Percentiles rank a stretch among this genome's conserved stretches.
phyloP scores from a whole-genome alignment of 2,329 filamentous ascomycete genomes.

The Xylariaceae sp. region DNA sequence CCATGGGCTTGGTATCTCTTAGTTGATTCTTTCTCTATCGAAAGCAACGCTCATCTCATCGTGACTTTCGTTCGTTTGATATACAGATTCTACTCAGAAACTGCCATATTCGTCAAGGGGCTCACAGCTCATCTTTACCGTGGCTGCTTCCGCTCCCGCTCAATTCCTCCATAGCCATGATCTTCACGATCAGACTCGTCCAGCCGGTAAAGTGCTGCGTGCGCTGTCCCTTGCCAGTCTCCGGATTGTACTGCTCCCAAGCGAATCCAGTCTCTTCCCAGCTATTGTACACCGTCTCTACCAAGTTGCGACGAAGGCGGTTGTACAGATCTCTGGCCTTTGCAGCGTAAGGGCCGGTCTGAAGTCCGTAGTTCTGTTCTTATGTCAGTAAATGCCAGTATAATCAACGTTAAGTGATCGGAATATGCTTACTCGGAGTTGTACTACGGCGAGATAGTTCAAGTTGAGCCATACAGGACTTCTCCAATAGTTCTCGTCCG shows the following conservation, averaged over 20 bases:
- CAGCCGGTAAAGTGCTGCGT: slow-evolving; percentile 98
- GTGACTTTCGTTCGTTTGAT: slow-evolving; percentile 5
- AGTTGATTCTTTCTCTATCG: slow-evolving; percentile 1
- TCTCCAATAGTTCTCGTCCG: slow-evolving; percentile 95
- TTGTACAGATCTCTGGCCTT: slow-evolving; percentile 72
- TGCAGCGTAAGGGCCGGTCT: slow-evolving; percentile 62
- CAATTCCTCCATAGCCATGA: slow-evolving; percentile 88
- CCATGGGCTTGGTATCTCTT: too few relatives aligned
- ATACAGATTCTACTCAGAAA: slow-evolving; percentile 8
- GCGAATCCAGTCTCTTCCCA: slow-evolving; percentile 94
- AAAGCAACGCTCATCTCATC: slow-evolving; percentile 12
- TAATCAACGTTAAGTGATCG: not conserved
- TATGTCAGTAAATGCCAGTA: slow-evolving; percentile 9
- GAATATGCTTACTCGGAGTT: slow-evolving; percentile 64
- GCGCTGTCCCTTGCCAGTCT: slow-evolving; percentile 87
- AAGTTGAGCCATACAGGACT: slow-evolving; percentile 95
- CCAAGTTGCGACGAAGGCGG: slow-evolving; percentile 74
- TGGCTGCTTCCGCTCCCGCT: slow-evolving; percentile 25
- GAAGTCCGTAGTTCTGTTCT: slow-evolving; percentile 58
- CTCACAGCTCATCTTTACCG: slow-evolving; percentile 46
- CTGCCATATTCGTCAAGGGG: slow-evolving; percentile 1
- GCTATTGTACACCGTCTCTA: slow-evolving; percentile 80
- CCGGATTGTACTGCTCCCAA: slow-evolving; percentile 97
- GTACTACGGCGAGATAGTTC: slow-evolving; percentile 81
- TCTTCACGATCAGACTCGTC: slow-evolving; percentile 97